Base-by-base conservation (phyloP, 106 monocot genomes). In the Dendrobium chrysotoxum region DNA sequence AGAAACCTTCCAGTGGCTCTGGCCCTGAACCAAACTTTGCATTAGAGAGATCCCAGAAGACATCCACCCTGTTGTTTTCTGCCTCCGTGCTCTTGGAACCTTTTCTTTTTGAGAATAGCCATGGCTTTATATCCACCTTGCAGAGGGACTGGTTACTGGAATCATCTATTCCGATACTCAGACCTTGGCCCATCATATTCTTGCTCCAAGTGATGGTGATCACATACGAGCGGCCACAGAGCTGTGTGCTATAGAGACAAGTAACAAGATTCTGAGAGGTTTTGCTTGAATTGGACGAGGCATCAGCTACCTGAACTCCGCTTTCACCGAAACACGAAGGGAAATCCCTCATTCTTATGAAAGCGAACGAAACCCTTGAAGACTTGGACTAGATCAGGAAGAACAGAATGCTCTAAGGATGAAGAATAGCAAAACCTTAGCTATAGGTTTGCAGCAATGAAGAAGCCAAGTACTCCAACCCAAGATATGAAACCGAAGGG, bases 261-360 rank as follows among this genome's bases (percentile, higher is more conserved):
- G 87, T 84, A 39, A 93, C 90, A 40, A 90, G 79, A 79, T 87
- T 96, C 61, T 86, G 91, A 23, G 81, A 55, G 11, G 81, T 83
- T 80, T 78, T 88, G 80, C 82, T 71, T 8, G 85, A 76, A 17
- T 31, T 84, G 4, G 85, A 83, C 0, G 95, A 82, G 16, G 89
- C 88, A 75, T 91, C 88, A 0, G 85, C 89, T 15, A 93, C 82
- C 55, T 96, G 93, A 17, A 96, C 93, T 0, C 91, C 93, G 40
- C 80, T 96, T 70, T 96, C 91, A 1, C 93, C 85, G n/a, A 96
- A 91, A 85, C 96, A 93, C 77, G 96, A 91, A 53, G 96, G 91
- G 78, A 93, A 90, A 68, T 96, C 93, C 53, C 86, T 96, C 96
- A 96, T 96, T 42, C 28, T 82, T 30, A 7, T 13, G 11, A 50